Base-by-base conservation (phyloP, 2,329 filamentous ascomycete genomes). In the Claviceps quebecensis region DNA sequence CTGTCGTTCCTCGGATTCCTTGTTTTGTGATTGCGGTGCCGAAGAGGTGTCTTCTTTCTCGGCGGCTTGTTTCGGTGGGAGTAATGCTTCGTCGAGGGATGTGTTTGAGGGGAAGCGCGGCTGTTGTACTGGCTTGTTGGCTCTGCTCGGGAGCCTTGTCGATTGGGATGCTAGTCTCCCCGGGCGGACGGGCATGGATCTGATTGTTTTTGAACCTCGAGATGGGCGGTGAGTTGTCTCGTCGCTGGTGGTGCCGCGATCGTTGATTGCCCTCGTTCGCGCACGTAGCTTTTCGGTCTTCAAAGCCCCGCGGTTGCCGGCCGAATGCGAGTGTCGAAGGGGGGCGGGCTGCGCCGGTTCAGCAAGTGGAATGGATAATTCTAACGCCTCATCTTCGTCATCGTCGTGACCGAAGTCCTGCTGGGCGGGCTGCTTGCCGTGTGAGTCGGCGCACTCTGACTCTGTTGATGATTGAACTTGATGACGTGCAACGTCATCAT, bases 241-340 rank as follows among this genome's bases (percentile, higher is more conserved):
- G 55, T 77, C 73, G 1, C 69, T 53, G 29, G 73, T 73, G 1
- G 72, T 69, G 0, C 67, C 66, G 55, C 72, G 74, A 13, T 72
- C 68, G 6, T 67, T 68, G 6, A 67, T 68, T 2, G 63, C 64
- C 50, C 69, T 66, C 44, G 67, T 57, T 4, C 55, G 52, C 8
- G 56, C 63, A 50, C 69, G 52, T 6, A 55, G 46, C 29, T 59
- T 61, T 19, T 56, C 55, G 22, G 47, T 19, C 19, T 56, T 56
- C 11, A 65, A 54, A 47, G 63, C 53, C 37, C 69, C 63, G 55
- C 68, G 55, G 56, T 80, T 80, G 2, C 73, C 76, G 0, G 75
- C 74, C 1, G 74, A 69, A 11, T 67, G 66, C 2, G 72, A 75
- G 53, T 77, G 73, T 47, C 72, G 72, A 0, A 83, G 66, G 1